Conservation (phyloP, 352 stramenopile species). For the Phytopythium oedochilum region DNA sequence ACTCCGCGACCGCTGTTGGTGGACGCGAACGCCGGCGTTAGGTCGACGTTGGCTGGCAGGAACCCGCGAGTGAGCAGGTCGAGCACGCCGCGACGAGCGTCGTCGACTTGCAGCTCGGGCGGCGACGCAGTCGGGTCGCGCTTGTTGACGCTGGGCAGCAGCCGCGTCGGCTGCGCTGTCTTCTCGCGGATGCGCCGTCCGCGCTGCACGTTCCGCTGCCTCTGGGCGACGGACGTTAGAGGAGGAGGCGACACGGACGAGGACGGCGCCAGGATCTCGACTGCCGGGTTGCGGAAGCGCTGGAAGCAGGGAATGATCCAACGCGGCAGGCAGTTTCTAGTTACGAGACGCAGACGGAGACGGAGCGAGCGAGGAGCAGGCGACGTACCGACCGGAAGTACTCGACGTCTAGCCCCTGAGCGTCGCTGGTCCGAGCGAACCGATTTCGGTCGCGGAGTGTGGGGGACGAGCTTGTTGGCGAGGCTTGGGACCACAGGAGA, state of each 20-base stretch:
- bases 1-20: constrained; percentile 27
- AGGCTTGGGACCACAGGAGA: not conserved
- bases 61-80: constrained; percentile 73
- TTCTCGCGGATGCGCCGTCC: constrained; percentile 55
- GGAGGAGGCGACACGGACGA: constrained; percentile 3
- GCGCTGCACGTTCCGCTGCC: constrained; percentile 15
- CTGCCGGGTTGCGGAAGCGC: constrained; percentile 33
- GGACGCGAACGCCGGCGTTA: constrained; percentile 52
- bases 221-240: constrained; percentile 14
- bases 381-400: constrained; percentile 41
- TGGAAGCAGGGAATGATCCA: not conserved
- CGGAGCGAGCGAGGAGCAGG: not conserved
- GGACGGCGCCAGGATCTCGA: constrained; percentile 31
- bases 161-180: constrained; percentile 37
- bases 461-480: too few species aligned
- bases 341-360: not conserved
- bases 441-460: not conserved
- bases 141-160: constrained; percentile 73
- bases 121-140: constrained; percentile 43
- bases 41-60: constrained; percentile 45
- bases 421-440: constrained; percentile 3
- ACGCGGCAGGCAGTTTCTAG: not conserved
- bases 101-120: constrained; percentile 49
- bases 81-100: constrained; percentile 58
- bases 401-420: constrained; percentile 20